Base-by-base conservation (phyloP, 106 monocot species). In the Cymbidium sinense region DNA sequence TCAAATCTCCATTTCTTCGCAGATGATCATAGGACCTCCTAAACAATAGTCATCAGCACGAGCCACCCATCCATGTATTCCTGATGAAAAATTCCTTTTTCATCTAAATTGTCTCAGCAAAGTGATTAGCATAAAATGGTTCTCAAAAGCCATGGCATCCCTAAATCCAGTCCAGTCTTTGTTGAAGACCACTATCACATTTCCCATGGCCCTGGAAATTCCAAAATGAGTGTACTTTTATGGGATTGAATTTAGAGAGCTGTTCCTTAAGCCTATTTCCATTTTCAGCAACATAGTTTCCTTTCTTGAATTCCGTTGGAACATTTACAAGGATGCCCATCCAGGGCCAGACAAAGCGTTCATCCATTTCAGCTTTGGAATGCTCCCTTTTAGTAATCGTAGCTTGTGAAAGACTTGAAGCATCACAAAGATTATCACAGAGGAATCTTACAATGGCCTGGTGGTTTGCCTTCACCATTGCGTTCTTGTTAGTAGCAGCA, bases 331-430 rank as follows among this genome's bases (percentile, higher is more conserved):
- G 78, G 27, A 95, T 74, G 28, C 95, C 92, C 82, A 79, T 93
- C 95, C 95, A 95, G 6, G 92, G 95, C 82, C 80, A 93, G 12
- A 95, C 95, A 83, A 88, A 95, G 62, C 44, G 62, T 15, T 93
- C 92, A 33, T 81, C 78, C 34, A 78, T 37, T 70, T 75, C 73
- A 7, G 61, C 77, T 73, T 80, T 78, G 76, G 76, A 34, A 61
- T 74, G 75, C 23, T 74, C 58, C 17, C 51, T 7, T 11, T 77
- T 71, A 34, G 70, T 23, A 69, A 29, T 79, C 34, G 79, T 71
- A 15, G 37, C 44, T 31, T 84, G 80, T 23, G 77, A 76, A n/a
- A 76, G 62, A 21, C 3, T 30, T 65, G 69, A 62, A 36, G 36
- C 31, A 30, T 81, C 73, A 65, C 27, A 36, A 23, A 86, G 21